Evolutionary conservation across 129 eudicot species (phyloP), one percentile per base, ranked within the genome.

Genomic region (Centrapalus pauciflorus): DNA sequence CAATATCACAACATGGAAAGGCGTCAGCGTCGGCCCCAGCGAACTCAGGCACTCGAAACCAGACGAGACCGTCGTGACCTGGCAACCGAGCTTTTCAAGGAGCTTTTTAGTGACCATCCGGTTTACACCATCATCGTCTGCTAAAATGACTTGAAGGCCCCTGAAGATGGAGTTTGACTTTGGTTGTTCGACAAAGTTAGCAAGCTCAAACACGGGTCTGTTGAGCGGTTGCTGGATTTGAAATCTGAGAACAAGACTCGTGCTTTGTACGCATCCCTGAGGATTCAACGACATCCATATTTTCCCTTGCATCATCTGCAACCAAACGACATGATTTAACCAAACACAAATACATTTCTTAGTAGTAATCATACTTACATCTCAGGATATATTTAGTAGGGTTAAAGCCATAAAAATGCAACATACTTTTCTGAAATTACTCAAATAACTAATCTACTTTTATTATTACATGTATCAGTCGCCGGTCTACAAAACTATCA

Each of bases 271-370:
- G 21, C 66, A 73, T 21, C 97, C 95, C 30, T 56, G 68, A 4
- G 87, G 13, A 74, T 67, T 79, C 32, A 80, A 60, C 16, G 85
- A 72, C 77, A 84, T 79, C 91, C 90, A 82, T 65, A 90, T 84
- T 59, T 81, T 80, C 2, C 97, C 97, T 75, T 84, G 97, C 97
- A 90, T 87, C 95, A 87, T 77, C 97, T 90, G 86, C 76, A 61
- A 32, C 35, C 2, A 3, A 38, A n/a, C 52, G 7, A n/a, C n/a
- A n/a, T n/a, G n/a, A n/a, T 38, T 48, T 21, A 12, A 33, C 3
- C 72, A 56, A 65, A 41, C n/a, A n/a, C n/a, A n/a, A n/a, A n/a
- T n/a, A n/a, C n/a, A n/a, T n/a, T n/a, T n/a, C n/a, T n/a, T n/a
- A n/a, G n/a, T n/a, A n/a, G n/a, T n/a, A n/a, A n/a, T n/a, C n/a